Conservation (phyloP, 2,329 filamentous ascomycete species). For the Diplodia scrobiculata region DNA sequence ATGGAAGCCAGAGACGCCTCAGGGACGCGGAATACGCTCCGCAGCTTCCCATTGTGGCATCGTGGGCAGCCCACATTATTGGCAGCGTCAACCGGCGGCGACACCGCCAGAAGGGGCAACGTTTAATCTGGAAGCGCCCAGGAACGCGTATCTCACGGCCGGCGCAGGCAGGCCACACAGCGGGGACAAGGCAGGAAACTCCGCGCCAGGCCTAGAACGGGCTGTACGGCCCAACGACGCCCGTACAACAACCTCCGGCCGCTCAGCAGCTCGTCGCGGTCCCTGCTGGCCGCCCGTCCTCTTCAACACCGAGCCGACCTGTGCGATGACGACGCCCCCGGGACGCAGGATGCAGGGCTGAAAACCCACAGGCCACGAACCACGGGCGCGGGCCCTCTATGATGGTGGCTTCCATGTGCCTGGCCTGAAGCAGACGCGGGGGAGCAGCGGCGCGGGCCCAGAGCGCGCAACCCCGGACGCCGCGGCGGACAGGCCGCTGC, state of each 20-base stretch:
- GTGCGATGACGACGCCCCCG: constrained; percentile 20
- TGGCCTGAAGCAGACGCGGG: background rate
- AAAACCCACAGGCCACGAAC: constrained; percentile 9
- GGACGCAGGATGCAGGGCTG: constrained; percentile 21
- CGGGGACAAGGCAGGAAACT: background rate
- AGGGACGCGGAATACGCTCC: constrained; percentile 1
- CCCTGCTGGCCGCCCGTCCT: background rate
- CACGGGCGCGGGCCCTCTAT: constrained; percentile 10
- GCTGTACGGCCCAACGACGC: constrained; percentile 3
- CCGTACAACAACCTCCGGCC: constrained; percentile 6
- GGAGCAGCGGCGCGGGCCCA: background rate
- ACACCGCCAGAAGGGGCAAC: constrained; percentile 17
- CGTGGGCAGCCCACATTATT: background rate
- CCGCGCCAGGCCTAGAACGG: constrained; percentile 17
- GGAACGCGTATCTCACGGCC: constrained; percentile 1
- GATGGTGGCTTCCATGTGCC: constrained; percentile 11
- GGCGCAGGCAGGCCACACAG: background rate
- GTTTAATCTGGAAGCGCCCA: background rate
- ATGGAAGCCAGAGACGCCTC: background rate
- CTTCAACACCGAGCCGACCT: background rate
- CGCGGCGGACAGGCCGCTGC: background rate
- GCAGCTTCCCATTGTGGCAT: background rate
- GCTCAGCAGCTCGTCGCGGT: background rate
- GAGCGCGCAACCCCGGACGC: background rate
- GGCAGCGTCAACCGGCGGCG: background rate